Evolutionary conservation across 1,284 basidiomycete genomes (phyloP).

Genomic region (Rhizoctonia solani): DNA sequence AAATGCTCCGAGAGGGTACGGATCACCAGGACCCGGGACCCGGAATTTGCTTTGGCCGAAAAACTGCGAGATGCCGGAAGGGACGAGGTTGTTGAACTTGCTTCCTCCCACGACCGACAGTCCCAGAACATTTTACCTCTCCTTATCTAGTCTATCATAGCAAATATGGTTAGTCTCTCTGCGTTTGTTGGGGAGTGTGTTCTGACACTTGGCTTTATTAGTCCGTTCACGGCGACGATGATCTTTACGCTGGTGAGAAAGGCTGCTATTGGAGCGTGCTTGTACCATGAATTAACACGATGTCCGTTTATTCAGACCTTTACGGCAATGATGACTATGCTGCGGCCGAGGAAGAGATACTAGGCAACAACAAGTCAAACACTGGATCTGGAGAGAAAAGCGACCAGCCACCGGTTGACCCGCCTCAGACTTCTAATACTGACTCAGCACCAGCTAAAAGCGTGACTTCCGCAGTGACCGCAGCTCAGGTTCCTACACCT

Average conservation of each 20-base stretch:
- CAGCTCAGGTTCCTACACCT: background rate
- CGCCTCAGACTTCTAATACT: slow-evolving; percentile 34
- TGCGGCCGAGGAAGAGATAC: slow-evolving; percentile 44
- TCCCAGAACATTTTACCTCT: background rate
- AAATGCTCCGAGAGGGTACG: no score
- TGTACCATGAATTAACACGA: background rate
- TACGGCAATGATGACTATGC: slow-evolving; percentile 73
- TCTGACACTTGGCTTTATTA: background rate
- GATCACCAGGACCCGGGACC: slow-evolving; percentile 11
- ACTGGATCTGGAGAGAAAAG: slow-evolving; percentile 33
- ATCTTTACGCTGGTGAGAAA: slow-evolving; percentile 55
- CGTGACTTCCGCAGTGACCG: background rate
- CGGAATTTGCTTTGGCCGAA: slow-evolving; percentile 19
- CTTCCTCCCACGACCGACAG: slow-evolving; percentile 19
- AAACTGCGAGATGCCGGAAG: slow-evolving; percentile 9
- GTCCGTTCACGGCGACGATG: slow-evolving; percentile 57
- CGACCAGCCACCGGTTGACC: slow-evolving; percentile 38
- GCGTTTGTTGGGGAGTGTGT: background rate
- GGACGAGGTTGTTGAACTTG: slow-evolving; percentile 13
- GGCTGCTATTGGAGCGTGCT: slow-evolving; percentile 39
- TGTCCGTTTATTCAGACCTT: slow-evolving; percentile 69
- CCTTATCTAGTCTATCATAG: background rate
- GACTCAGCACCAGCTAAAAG: slow-evolving; percentile 1
- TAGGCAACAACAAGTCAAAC: slow-evolving; percentile 43
- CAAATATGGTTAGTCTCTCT: slow-evolving; percentile 14